Percentiles rank a stretch among this genome's conserved stretches.
Evolutionary conservation across 768 basidiomycete genomes (phyloP).

Genomic region (Termitomyces sp.): DNA sequence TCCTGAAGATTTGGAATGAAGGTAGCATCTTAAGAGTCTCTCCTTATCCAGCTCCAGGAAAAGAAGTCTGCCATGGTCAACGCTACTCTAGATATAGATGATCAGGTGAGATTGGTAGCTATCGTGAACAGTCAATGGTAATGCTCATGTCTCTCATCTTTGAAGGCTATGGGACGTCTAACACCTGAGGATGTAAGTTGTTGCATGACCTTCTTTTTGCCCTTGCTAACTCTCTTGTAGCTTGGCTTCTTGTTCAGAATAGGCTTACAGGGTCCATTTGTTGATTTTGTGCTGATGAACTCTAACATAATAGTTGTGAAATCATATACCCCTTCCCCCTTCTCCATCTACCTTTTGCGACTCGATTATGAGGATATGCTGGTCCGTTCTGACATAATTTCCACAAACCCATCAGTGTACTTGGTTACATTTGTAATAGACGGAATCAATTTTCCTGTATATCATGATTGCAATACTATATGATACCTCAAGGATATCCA

Average conservation of each 20-base stretch:
- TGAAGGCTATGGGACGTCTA: conserved; percentile 85
- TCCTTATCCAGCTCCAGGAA: conserved; percentile 68
- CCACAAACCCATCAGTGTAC: too few relatives aligned
- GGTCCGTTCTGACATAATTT: not conserved
- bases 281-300: not conserved
- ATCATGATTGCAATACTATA: too few relatives aligned
- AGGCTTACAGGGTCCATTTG: conserved; percentile 11
- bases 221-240: conserved; percentile 26
- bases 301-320: not conserved
- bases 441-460: too few relatives aligned
- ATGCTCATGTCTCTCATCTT: conserved; percentile 8
- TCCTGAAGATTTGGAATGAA: not conserved
- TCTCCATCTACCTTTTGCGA: not conserved
- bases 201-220: not conserved
- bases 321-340: not conserved
- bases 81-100: conserved; percentile 79
- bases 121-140: not conserved
- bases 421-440: too few relatives aligned
- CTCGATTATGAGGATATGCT: not conserved
- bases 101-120: conserved; percentile 48
- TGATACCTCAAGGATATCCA: too few relatives aligned
- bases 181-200: conserved; percentile 75
- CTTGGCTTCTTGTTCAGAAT: conserved; percentile 59
- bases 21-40: not conserved
- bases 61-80: conserved; percentile 97